Conservation (phyloP, 78 protist species). For the Dictyostelium purpureum region DNA sequence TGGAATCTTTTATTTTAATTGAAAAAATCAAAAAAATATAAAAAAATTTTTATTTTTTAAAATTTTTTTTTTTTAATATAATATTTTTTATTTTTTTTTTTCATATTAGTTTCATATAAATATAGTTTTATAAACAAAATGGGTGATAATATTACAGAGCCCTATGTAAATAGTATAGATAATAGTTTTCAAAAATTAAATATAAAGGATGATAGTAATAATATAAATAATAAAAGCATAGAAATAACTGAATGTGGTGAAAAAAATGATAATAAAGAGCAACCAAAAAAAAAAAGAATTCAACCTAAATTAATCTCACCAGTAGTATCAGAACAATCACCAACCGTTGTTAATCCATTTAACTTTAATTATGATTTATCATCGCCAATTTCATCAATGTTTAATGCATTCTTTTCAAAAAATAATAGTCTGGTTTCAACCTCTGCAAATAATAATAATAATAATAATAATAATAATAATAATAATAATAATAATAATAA, state of each 20-base stretch:
- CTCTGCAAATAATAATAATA: background rate
- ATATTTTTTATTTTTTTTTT: no score
- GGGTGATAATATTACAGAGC: no score
- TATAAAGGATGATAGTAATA: background rate
- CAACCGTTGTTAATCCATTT: background rate
- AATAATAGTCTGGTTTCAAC: background rate
- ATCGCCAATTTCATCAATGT: slow-evolving; percentile 27
- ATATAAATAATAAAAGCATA: no score
- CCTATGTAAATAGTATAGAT: no score
- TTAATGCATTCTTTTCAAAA: slow-evolving; percentile 4
- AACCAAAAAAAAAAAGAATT: background rate
- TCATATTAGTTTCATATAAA: no score
- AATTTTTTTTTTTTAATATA: no score
- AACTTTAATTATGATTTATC: slow-evolving; percentile 43
- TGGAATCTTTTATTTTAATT: no score
- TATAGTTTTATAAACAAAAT: no score
- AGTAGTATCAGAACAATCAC: background rate
- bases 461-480: background rate
- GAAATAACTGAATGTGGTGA: background rate
- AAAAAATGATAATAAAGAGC: background rate
- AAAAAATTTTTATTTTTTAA: no score
- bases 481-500: background rate
- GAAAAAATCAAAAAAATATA: no score
- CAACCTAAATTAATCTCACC: background rate
- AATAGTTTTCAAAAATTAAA: no score